A percentile compares a stretch with the other conserved stretches of the same genome.
Conservation (phyloP, 108 stramenopile species). For the Mayamaea pseudoterrestris region DNA sequence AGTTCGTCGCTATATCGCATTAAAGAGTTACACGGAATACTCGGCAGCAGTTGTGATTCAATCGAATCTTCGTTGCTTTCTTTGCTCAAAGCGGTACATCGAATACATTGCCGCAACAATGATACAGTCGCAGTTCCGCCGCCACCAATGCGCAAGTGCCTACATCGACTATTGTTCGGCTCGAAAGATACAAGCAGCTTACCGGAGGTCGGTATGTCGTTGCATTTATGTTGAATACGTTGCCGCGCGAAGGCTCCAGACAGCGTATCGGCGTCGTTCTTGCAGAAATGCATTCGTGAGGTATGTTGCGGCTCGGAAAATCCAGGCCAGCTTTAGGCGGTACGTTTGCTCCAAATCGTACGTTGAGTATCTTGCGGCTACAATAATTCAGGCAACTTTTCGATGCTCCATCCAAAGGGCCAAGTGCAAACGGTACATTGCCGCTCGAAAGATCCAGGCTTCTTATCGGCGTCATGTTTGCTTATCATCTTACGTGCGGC, state of each 20-base stretch:
- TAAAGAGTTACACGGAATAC: background rate
- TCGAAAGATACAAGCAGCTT: background rate
- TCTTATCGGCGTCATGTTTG: background rate
- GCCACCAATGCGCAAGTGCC: background rate
- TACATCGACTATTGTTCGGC: background rate
- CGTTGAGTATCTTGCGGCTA: background rate
- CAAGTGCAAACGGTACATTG: background rate
- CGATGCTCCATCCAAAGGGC: background rate
- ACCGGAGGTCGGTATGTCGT: background rate
- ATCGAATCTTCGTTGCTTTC: too few species aligned
- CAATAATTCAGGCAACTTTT: background rate
- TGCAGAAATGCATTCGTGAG: constrained; percentile 9
- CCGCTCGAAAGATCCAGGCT: constrained; percentile 1
- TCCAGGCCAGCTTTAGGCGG: constrained; percentile 21
- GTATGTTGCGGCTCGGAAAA: constrained; percentile 23
- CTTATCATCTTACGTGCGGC: background rate
- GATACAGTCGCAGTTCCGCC: background rate
- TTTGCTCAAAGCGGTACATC: too few species aligned
- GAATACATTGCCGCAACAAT: background rate
- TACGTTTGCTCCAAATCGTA: too few species aligned
- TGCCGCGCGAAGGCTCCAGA: background rate
- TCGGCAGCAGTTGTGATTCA: constrained; percentile 1
- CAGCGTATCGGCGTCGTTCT: background rate
- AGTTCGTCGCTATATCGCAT: constrained; percentile 18
- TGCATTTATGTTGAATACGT: background rate